Evolutionary conservation across 2,329 filamentous ascomycete species (phyloP), one percentile per base, ranked within the genome.

Genomic region (Claviceps capensis): DNA sequence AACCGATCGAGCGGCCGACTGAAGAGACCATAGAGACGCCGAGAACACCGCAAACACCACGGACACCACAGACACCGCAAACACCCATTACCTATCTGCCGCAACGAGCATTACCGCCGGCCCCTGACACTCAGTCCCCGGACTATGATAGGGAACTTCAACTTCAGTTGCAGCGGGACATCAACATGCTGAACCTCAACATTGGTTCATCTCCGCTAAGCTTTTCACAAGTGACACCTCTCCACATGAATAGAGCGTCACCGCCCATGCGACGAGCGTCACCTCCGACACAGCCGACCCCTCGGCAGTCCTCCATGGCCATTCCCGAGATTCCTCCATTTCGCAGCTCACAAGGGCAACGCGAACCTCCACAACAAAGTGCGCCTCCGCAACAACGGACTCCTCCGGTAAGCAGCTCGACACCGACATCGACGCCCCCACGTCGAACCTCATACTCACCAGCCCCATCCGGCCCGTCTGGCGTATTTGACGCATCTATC

Each of bases 111-210:
- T 69, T 72, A 58, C 73, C 75, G 16, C 71, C 72, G 5, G 62
- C 69, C 8, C 70, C 74, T 5, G 63, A 70, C 3, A 67, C 71
- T 17, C 73, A 74, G 50, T 79, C 79, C 4, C 71, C 74, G 8
- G 80, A 82, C 53, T 82, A 82, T 57, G 81, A 84, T 58, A 71
- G 72, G 46, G 74, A 76, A 43, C 63, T 83, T 43, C 80, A 82
- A 54, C 75, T 79, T 41, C 79, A 85, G 62, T 65, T 85, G n/a
- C 78, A 79, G 57, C 74, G 75, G 53, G 81, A 84, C 55, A 77
- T 84, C 69, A 71, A 72, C 34, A 72, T 72, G 57, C 67, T 84
- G 57, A 79, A 76, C 51, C 65, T 84, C 45, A 61, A 61, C 43
- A 50, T 52, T 44, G 51, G 19, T 48, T 52, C 49, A 23, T 44